Evolutionary conservation across 257 asterid genomes (phyloP), one percentile per base, ranked within the genome.

Genomic region (Fraxinus anomala): DNA sequence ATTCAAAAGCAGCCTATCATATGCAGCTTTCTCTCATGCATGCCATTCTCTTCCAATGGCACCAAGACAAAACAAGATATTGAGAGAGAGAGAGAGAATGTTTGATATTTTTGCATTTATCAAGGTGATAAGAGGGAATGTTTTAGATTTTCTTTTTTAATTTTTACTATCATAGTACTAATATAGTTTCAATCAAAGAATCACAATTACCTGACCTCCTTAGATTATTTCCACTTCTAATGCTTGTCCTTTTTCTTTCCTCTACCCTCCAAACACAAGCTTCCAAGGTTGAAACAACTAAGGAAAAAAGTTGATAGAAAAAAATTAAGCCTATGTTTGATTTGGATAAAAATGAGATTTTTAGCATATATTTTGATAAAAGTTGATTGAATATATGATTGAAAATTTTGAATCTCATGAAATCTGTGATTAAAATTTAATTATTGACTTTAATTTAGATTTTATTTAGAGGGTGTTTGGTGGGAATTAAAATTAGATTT

Each of bases 151-250:
- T 28, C 33, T 49, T 78, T 77, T 56, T 63, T 73, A 31, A 70
- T 49, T 39, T 10, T 47, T 21, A 6, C 40, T 76, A 72, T 69
- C 86, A 81, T 86, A 69, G 85, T 84, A 83, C 80, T 56, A 75
- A 86, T 79, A 70, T 68, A 77, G 80, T 84, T 63, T 89, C 89
- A 92, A 86, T 79, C 87, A 81, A 82, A 78, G 83, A 89, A 88
- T 86, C 88, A 91, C n/a, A n/a, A n/a, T n/a, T n/a, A n/a, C n/a
- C n/a, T 86, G 72, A 80, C 85, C 82, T 84, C 92, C 83, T 79
- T 80, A 78, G 92, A 80, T 87, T 86, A 87, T 87, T 90, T 88
- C 88, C 92, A 86, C 90, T 82, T 86, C 87, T 81, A 86, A 84
- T 89, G 92, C 81, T 89, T 89, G 97, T 91, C 96, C 65, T 82